Evolutionary conservation across 148 eudicot species (phyloP).

Genomic region (Mesembryanthemum crystallinum): DNA sequence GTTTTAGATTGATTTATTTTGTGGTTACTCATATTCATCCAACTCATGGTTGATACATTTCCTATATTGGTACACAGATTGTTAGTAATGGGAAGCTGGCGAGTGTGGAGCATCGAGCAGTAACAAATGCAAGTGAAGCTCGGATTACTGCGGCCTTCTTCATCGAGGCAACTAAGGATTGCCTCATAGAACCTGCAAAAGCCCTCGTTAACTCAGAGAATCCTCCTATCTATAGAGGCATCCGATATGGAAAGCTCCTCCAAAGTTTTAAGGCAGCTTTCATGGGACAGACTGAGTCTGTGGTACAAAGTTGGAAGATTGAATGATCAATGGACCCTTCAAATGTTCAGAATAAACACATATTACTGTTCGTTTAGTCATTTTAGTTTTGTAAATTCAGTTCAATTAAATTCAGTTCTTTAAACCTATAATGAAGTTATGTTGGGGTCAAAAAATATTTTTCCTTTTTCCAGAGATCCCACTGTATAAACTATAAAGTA

Average conservation of each 20-base stretch:
- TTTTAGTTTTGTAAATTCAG: no score
- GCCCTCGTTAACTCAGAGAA: slow-evolving; percentile 17
- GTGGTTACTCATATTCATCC: no score
- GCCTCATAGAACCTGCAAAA: slow-evolving; percentile 30
- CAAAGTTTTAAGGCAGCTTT: neutral
- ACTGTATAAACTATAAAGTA: neutral
- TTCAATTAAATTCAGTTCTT: no score
- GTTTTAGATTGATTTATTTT: neutral
- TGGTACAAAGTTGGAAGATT: no score
- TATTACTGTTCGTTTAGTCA: no score
- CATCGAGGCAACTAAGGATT: slow-evolving; percentile 6
- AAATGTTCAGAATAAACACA: no score
- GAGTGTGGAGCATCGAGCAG: slow-evolving; percentile 31
- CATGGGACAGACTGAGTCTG: neutral
- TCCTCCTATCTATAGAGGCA: slow-evolving; percentile 19
- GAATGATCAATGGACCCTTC: no score
- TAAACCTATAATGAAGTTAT: no score
- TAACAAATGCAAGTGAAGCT: slow-evolving; percentile 24
- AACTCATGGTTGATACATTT: no score
- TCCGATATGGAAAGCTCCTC: slow-evolving; percentile 22
- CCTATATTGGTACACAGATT: slow-evolving; percentile 17
- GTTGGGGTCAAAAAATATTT: no score
- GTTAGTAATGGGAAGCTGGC: slow-evolving; percentile 35
- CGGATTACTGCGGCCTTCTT: slow-evolving; percentile 20
- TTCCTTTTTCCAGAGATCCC: neutral